Conservation (phyloP, 2,329 filamentous ascomycete species). For the Fusarium verrucosum region DNA sequence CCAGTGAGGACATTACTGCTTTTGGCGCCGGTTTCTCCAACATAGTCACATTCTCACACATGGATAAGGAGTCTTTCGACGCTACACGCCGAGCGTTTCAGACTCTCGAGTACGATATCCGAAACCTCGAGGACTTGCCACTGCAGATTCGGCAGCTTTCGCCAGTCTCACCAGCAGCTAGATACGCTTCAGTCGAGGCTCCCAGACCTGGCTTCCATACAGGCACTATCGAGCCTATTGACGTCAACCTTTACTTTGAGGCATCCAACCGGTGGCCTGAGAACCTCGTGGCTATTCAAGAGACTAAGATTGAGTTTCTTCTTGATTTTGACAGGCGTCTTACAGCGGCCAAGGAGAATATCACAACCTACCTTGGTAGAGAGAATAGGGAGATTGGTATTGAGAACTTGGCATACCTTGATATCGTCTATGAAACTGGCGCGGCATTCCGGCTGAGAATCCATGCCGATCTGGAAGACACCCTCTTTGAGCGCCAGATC, state of each 20-base stretch:
- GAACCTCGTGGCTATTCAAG: slow-evolving; percentile 87
- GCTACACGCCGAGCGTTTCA: slow-evolving; percentile 75
- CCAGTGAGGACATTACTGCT: slow-evolving; percentile 62
- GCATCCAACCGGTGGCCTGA: slow-evolving; percentile 94
- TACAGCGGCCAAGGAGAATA: slow-evolving; percentile 65
- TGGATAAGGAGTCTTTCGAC: slow-evolving; percentile 70
- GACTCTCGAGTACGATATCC: slow-evolving; percentile 78
- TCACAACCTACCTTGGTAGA: slow-evolving; percentile 77
- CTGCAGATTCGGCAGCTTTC: slow-evolving; percentile 85
- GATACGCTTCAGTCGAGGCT: slow-evolving; percentile 71
- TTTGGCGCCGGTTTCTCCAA: slow-evolving; percentile 62
- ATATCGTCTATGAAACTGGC: slow-evolving; percentile 77
- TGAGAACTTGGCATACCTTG: slow-evolving; percentile 83
- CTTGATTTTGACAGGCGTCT: slow-evolving; percentile 79
- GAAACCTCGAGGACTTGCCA: slow-evolving; percentile 82
- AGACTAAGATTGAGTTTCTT: slow-evolving; percentile 91
- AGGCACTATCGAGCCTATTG: slow-evolving; percentile 66
- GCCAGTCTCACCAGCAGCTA: slow-evolving; percentile 75
- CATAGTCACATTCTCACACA: slow-evolving; percentile 57
- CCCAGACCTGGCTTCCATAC: slow-evolving; percentile 56
- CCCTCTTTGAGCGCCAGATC: slow-evolving; percentile 78
- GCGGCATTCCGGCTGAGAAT: slow-evolving; percentile 85
- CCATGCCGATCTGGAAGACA: slow-evolving; percentile 86
- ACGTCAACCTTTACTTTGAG: slow-evolving; percentile 90
- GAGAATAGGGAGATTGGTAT: slow-evolving; percentile 76